These are phyloP conservation scores for Aspergillus carlsbadensis DNA, from an alignment of 495 filamentous ascomycete genomes.

Conservation along the genomic window DNA sequence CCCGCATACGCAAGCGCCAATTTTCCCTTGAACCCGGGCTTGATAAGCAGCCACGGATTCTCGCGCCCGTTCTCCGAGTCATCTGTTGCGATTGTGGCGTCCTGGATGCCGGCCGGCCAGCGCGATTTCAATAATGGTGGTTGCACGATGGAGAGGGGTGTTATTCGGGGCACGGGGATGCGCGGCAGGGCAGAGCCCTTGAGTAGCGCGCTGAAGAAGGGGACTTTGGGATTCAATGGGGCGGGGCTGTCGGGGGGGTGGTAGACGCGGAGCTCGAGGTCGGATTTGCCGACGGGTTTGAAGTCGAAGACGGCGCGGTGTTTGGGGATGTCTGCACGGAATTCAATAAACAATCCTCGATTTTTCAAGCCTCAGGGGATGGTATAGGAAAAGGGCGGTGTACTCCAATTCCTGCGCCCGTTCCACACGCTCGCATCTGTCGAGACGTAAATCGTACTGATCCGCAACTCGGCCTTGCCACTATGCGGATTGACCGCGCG, in stretches of 20 bases:
- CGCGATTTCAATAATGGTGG: neutral
- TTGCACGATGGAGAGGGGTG: neutral
- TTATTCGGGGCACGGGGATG: neutral
- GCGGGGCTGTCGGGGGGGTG: neutral
- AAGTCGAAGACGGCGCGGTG: conserved; percentile 3
- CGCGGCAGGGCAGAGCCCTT: neutral
- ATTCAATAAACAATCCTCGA: no score
- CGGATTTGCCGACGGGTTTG: neutral
- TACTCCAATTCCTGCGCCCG: conserved; percentile 9
- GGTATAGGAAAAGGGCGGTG: neutral
- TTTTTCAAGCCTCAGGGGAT: no score
- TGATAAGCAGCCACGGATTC: conserved; percentile 1
- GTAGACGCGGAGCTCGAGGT: neutral
- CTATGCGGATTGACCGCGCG: neutral
- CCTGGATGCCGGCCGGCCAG: neutral
- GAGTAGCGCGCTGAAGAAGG: conserved; percentile 2
- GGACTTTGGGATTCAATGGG: neutral
- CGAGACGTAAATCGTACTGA: conserved; percentile 1
- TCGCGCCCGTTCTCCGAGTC: conserved; percentile 6
- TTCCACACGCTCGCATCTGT: conserved; percentile 8
- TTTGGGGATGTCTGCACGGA: conserved; percentile 7
- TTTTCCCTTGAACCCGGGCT: neutral
- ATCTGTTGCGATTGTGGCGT: neutral
- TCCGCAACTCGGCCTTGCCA: neutral
- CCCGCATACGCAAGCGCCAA: conserved; percentile 14